phyloP scores from a whole-genome alignment of 352 stramenopile genomes.

The Pythium sp. region DNA sequence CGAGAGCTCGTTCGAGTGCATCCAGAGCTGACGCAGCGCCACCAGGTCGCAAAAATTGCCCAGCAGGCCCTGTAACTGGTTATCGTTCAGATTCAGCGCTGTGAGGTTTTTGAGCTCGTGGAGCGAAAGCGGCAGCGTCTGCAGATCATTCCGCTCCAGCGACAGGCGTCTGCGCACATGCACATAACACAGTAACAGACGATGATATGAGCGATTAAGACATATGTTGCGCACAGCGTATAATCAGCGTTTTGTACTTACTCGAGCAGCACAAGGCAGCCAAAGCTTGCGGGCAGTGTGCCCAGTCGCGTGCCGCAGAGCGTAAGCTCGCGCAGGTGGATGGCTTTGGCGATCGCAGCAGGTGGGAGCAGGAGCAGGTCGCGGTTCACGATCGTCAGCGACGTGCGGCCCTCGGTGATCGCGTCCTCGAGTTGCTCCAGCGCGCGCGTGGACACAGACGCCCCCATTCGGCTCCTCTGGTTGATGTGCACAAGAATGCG shows the following conservation, averaged over 20 bases:
- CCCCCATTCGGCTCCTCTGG: constrained; percentile 20
- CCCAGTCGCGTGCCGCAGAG: constrained; percentile 32
- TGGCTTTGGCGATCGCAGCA: constrained; percentile 32
- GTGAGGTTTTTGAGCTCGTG: constrained; percentile 34
- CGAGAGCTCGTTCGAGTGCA: constrained; percentile 22
- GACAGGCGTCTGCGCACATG: constrained; percentile 36
- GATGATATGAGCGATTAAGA: neutral
- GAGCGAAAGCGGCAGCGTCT: constrained; percentile 56
- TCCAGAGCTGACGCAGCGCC: constrained; percentile 35
- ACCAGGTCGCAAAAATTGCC: constrained; percentile 54
- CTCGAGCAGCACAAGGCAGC: constrained; percentile 45
- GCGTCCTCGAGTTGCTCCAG: constrained; percentile 40
- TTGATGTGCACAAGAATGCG: neutral
- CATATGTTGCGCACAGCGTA: no score
- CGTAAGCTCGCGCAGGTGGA: constrained; percentile 41
- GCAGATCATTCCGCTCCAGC: constrained; percentile 47
- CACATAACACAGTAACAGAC: neutral
- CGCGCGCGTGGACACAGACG: constrained; percentile 33
- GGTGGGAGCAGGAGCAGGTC: constrained; percentile 47
- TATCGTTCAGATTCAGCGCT: constrained; percentile 42
- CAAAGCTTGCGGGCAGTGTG: constrained; percentile 47
- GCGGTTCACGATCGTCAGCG: constrained; percentile 30
- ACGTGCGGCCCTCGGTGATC: constrained; percentile 16
- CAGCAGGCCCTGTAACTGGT: constrained; percentile 37
- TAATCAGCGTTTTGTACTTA: constrained; percentile 16